Conservation (phyloP, 345 rosid genomes). For the Aethionema arabicum region DNA sequence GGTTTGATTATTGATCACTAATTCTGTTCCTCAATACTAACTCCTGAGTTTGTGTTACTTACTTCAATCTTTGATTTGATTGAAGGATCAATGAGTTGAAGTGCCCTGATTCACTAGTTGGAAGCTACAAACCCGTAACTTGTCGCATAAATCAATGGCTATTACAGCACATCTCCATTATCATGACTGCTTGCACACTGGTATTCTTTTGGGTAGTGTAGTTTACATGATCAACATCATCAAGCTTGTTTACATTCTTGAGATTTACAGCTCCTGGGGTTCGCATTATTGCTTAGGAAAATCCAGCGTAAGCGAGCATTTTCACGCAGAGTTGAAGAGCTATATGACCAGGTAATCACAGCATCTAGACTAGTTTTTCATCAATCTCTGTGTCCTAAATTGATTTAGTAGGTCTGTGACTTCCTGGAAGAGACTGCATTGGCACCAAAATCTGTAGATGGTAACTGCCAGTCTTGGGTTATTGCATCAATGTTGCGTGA, state of each 20-base stretch:
- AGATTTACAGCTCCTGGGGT: constrained; percentile 66
- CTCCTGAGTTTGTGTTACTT: constrained; percentile 3
- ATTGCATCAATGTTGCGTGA: constrained; percentile 84
- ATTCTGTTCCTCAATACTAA: not conserved
- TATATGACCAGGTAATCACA: constrained; percentile 64
- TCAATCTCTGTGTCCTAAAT: constrained; percentile 14
- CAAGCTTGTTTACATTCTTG: constrained; percentile 56
- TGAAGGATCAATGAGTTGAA: constrained; percentile 65
- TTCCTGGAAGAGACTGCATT: constrained; percentile 87
- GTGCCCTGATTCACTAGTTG: constrained; percentile 65
- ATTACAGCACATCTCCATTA: constrained; percentile 41
- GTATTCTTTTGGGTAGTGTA: constrained; percentile 52
- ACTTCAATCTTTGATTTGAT: not conserved
- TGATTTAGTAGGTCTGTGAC: constrained; percentile 63
- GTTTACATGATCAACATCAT: constrained; percentile 41
- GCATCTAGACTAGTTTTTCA: not conserved
- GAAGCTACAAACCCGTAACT: constrained; percentile 59
- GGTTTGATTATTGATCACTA: constrained; percentile 46
- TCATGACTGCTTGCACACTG: constrained; percentile 48
- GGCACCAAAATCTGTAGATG: constrained; percentile 44
- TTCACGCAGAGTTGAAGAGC: constrained; percentile 60
- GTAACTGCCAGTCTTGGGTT: constrained; percentile 73
- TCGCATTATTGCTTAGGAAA: constrained; percentile 45
- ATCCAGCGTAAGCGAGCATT: constrained; percentile 42
- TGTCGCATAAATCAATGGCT: constrained; percentile 66